Conservation (phyloP, 352 stramenopile species). For the Ophiocytium majus region DNA sequence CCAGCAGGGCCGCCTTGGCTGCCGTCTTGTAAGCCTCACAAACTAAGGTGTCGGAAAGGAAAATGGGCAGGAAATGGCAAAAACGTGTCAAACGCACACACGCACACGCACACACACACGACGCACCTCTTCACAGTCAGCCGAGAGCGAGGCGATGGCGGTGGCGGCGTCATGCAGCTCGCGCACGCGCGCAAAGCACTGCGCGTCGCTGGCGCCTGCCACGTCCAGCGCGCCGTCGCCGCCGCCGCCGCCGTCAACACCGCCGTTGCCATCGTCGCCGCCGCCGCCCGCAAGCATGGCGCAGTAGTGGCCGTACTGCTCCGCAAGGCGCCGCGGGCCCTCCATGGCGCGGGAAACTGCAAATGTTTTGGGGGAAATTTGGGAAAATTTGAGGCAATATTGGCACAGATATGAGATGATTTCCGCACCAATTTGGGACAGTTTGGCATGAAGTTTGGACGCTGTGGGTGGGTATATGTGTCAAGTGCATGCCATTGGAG, state of each 20-base stretch:
- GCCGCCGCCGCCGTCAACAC: constrained; percentile 73
- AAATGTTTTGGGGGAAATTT: too few species aligned
- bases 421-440: too few species aligned
- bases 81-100: neutral
- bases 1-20: too few species aligned
- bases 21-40: too few species aligned
- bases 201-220: constrained; percentile 30
- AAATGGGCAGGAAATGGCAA: neutral
- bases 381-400: too few species aligned
- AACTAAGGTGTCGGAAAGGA: too few species aligned
- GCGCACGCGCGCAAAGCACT: constrained; percentile 47
- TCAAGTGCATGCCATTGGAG: too few species aligned
- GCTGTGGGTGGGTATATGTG: too few species aligned
- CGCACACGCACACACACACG: neutral
- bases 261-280: constrained; percentile 69
- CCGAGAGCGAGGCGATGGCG: constrained; percentile 46
- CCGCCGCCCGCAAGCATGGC: constrained; percentile 76
- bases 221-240: constrained; percentile 66
- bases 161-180: constrained; percentile 55
- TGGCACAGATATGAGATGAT: too few species aligned
- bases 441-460: too few species aligned
- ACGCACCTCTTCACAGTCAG: constrained; percentile 42
- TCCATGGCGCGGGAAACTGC: constrained; percentile 69
- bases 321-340: constrained; percentile 66
- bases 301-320: constrained; percentile 72